Evolutionary conservation across 495 filamentous ascomycete genomes (phyloP).

Genomic region (Cenococcum geophilum): DNA sequence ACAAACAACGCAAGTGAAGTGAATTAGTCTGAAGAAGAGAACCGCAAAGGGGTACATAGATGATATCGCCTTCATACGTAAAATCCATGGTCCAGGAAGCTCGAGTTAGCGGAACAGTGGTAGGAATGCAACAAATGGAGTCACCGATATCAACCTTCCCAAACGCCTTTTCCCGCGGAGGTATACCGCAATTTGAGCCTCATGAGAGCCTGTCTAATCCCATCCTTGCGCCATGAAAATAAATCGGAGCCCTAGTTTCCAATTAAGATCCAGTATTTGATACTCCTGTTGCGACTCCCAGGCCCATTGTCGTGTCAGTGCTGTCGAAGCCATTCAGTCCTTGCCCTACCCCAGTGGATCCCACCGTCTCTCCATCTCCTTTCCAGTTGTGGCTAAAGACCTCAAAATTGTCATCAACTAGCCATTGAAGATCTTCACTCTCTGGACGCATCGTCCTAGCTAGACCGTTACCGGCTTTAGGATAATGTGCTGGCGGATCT

Average conservation of each 20-base stretch:
- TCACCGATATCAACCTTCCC: not conserved
- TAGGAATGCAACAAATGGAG: not conserved
- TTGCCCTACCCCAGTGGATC: slow-evolving; percentile 8
- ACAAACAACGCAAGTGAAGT: not conserved
- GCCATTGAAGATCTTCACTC: slow-evolving; percentile 37
- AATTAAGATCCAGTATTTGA: slow-evolving; percentile 4
- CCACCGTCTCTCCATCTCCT: slow-evolving; percentile 23
- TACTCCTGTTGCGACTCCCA: slow-evolving; percentile 11
- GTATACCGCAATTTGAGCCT: not conserved
- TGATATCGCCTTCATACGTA: not conserved
- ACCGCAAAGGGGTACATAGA: not conserved
- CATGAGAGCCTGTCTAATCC: not conserved
- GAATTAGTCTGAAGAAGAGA: too few relatives aligned
- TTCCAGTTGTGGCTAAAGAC: slow-evolving; percentile 38
- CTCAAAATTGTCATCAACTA: slow-evolving; percentile 40
- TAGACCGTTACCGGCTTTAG: slow-evolving; percentile 39
- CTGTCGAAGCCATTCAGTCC: slow-evolving; percentile 13
- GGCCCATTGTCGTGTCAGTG: not conserved
- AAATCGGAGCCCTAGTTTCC: not conserved
- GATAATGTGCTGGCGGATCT: slow-evolving; percentile 37
- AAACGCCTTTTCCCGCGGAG: not conserved
- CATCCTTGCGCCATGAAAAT: not conserved
- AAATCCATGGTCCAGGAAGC: not conserved
- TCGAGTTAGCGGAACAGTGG: not conserved
- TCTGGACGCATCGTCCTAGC: slow-evolving; percentile 36